Evolutionary conservation across 805 yeast species (phyloP), one percentile per base, ranked within the genome.

Genomic region (Nadsonia fulvescens): DNA sequence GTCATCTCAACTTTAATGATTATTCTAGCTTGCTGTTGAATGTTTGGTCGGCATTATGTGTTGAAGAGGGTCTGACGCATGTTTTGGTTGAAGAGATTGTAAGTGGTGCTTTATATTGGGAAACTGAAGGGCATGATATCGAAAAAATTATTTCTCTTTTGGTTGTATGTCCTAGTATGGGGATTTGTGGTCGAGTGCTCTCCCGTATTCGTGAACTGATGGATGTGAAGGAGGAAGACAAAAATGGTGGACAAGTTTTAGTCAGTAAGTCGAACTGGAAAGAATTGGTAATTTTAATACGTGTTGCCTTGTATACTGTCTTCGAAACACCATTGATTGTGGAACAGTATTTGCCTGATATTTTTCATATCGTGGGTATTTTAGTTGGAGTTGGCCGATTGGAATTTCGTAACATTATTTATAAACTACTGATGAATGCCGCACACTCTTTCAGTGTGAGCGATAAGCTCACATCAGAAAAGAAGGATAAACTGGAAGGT

Each of bases 31-130:
- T 77, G 36, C 59, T 68, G 27, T 60, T 66, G 19, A 59, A 63
- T 26, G 51, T 78, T 10, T 81, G 93, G 92, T 61, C 66, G 18
- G 58, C 63, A 27, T 40, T 81, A 8, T 66, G 74, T 12, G 40
- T 61, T 2, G 82, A 76, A 29, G 70, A 70, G 22, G 54, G 66
- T 19, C 47, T 79, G 8, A 61, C 65, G 3, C 55, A 61, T 2
- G 47, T 66, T 3, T 53, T 78, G 13, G 60, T 79, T 7, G 82
- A 76, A 34, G 93, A 78, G 39, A 65, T 76, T 12, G 65, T 78
- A 5, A 64, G 70, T 2, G 72, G 70, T 34, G 73, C 82, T 1
- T 61, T 77, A 36, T 89, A 76, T 36, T 66, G 72, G 40, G 75
- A 73, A 36, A 70, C 79, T n/a, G 79, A 73, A 37, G 75, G 72